Evolutionary conservation across 2,329 filamentous ascomycete genomes (phyloP), one percentile per base, ranked within the genome.

Genomic region (Trichoderma sp.): DNA sequence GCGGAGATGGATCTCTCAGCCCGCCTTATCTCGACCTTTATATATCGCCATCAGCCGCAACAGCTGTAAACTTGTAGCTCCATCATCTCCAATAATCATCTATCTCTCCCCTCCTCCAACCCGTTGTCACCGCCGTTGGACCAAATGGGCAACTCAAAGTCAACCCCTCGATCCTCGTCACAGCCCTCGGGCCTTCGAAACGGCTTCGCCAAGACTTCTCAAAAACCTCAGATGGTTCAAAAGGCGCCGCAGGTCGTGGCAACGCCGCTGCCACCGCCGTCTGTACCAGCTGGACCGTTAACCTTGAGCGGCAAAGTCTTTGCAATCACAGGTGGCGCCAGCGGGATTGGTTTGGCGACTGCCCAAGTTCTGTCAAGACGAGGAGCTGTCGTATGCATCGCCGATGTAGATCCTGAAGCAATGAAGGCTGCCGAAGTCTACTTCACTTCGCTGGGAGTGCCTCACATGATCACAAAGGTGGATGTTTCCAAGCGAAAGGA

Each of bases 401-500:
- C 83, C 24, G 85, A 87, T 71, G 75, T 86, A 56, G 81, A 84
- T 71, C 73, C 79, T 4, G 77, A 78, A n/a, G 82, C 82, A 1
- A 80, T 85, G 69, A 76, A 81, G 53, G 74, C 77, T 33, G 81
- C 84, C 3, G 77, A 81, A 41, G 79, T 78, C 1, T 81, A 84
- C 38, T 84, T 86, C 73, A 64, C 69, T 0, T 67, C 73, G 1
- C 73, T 77, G 21, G 79, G 77, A 7, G 77, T 79, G 1, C 77
- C 81, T 6, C 80, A 84, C 72, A 80, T 83, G 62, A 72, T 85
- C 59, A 82, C 83, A 14, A 83, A 81, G 29, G 85, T 89, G 33
- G 87, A 89, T 76, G 83, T 89, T 18, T 86, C 85, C 35, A 84
- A 85, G 71, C 83, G 85, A 67, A 79, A 80, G n/a, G 82, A 88